Evolutionary conservation across 345 rosid genomes (phyloP), one percentile per base, ranked within the genome.

Genomic region (Jatropha curcas): DNA sequence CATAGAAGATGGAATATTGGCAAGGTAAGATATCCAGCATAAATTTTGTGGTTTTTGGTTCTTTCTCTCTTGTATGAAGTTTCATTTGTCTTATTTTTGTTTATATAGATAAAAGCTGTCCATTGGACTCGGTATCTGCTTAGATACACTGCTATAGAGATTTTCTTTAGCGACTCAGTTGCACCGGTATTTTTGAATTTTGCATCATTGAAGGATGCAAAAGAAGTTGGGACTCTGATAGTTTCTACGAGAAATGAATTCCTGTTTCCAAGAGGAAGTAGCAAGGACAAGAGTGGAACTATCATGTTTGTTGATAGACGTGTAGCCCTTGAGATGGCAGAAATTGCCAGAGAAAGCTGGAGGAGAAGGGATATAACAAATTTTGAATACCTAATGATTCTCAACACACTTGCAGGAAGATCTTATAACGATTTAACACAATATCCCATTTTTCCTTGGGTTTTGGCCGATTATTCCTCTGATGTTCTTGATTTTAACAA

Each of bases 391-490:
- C 80, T 94, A 68, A 94, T 87, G 93, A 87, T 88, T 81, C 90
- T 94, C 71, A 94, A 92, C 78, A 92, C 97, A 35, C 92, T 94
- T 72, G 84, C 98, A 28, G 98, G 98, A 82, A 87, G 98, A 85
- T 92, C 98, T 39, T 94, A 92, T 80, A 92, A 94, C 81, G 98
- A 94, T 84, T 83, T 94, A 76, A 94, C 93, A 13, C 98, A 94
- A 74, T 94, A 94, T 86, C 98, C 97, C 67, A 90, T 94, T 76
- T 94, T 90, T 79, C 98, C 98, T 45, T 94, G 98, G 97, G 84
- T 92, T 77, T 75, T 94, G 80, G 97, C 97, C 78, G 97, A 94
- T 84, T 88, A 92, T 82, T 86, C 92, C 14, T 94, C 98, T 0
- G 95, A 92, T 80, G 75, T 81, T 79, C 97, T 92, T 77, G 98